phyloP scores from a whole-genome alignment of 2,329 filamentous ascomycete genomes.

The Aureobasidium sp. region DNA sequence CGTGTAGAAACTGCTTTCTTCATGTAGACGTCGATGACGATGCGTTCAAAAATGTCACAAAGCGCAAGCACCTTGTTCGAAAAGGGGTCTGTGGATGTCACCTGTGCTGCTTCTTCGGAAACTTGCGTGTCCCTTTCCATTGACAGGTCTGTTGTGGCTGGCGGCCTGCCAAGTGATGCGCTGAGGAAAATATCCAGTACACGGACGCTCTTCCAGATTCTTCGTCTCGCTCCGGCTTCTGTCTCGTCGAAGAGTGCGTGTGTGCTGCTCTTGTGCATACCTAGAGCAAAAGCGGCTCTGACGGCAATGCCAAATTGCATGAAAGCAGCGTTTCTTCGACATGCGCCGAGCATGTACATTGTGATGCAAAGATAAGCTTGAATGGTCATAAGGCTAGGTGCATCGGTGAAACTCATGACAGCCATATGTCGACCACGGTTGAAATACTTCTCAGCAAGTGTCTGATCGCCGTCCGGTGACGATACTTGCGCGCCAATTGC shows the following conservation, averaged over 20 bases:
- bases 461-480: constrained; percentile 20
- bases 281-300: constrained; percentile 43
- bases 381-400: constrained; percentile 42
- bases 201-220: constrained; percentile 45
- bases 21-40: constrained; percentile 38
- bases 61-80: constrained; percentile 27
- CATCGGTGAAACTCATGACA: constrained; percentile 38
- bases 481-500: constrained; percentile 40
- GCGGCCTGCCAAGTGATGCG: constrained; percentile 42
- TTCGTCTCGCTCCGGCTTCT: constrained; percentile 20
- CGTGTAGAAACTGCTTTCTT: constrained; percentile 32
- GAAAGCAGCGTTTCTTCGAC: constrained; percentile 44
- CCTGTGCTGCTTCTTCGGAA: constrained; percentile 10
- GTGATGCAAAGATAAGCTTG: constrained; percentile 45
- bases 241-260: constrained; percentile 7
- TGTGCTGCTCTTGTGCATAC: constrained; percentile 31
- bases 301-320: constrained; percentile 43
- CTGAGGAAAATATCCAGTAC: constrained; percentile 45
- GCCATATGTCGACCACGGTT: constrained; percentile 36
- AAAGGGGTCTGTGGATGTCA: constrained; percentile 18
- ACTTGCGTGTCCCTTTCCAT: constrained; percentile 24
- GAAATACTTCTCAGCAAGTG: constrained; percentile 40
- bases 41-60: constrained; percentile 40
- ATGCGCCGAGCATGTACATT: constrained; percentile 43
- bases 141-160: constrained; percentile 44